Conservation (phyloP, 1,284 basidiomycete species). For the Psilocybe mexicana region DNA sequence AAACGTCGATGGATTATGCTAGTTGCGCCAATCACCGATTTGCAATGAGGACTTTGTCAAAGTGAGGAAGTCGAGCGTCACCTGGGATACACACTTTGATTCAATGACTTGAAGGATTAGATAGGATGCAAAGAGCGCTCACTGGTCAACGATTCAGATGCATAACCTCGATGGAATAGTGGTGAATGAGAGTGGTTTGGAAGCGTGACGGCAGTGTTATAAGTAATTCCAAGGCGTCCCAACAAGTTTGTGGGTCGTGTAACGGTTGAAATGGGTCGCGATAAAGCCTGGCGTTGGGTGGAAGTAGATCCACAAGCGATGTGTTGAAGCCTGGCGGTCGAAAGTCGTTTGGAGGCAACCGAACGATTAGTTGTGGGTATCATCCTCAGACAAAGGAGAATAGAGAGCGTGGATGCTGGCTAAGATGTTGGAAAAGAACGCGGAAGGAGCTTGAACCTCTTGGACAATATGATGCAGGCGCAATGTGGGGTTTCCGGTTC, state of each 20-base stretch:
- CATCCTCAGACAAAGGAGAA: not conserved
- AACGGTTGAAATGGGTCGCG: conserved; percentile 14
- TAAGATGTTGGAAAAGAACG: not conserved
- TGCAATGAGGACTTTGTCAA: conserved; percentile 85
- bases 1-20: not conserved
- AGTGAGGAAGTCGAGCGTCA: conserved; percentile 45
- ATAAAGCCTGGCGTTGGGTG: conserved; percentile 8
- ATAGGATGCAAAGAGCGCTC: not conserved
- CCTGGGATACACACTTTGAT: not conserved
- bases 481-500: not conserved
- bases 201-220: not conserved
- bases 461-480: not conserved
- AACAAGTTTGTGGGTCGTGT: not conserved
- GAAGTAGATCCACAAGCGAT: conserved; percentile 11
- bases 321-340: conserved; percentile 4
- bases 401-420: not conserved
- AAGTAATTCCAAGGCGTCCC: not conserved
- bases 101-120: not conserved
- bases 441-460: conserved; percentile 9
- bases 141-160: conserved; percentile 25
- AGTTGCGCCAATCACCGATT: conserved; percentile 55
- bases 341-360: conserved; percentile 18
- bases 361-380: conserved; percentile 22
- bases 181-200: not conserved
- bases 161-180: conserved; percentile 19